Percentiles rank a stretch among this genome's conserved stretches.
Conservation (phyloP, 352 stramenopile genomes). For the Globisporangium parvum region DNA sequence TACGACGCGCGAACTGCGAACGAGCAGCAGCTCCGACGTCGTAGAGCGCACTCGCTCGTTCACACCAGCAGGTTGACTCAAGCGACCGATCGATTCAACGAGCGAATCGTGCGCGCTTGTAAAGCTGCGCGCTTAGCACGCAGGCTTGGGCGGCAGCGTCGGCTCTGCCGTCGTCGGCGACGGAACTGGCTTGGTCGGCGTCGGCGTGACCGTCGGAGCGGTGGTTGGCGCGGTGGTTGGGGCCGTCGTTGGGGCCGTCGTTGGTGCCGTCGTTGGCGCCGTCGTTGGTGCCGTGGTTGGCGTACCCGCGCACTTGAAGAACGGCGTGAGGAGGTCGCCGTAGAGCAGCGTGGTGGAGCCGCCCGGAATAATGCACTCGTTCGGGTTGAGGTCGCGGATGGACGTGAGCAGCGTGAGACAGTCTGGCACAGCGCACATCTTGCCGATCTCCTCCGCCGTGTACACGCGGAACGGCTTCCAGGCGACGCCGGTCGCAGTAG, state of each 20-base stretch:
- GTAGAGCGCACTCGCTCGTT: background rate
- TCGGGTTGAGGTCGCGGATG: background rate
- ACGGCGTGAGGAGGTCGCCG: slow-evolving; percentile 3
- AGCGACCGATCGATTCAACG: background rate
- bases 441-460: background rate
- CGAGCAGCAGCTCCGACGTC: too few species aligned
- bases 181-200: background rate
- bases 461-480: slow-evolving; percentile 5
- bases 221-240: background rate
- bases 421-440: background rate
- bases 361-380: slow-evolving; percentile 3
- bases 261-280: background rate
- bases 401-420: background rate
- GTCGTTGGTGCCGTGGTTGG: background rate
- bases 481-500: background rate
- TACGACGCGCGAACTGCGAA: too few species aligned
- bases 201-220: background rate
- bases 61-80: background rate
- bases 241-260: background rate
- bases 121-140: background rate
- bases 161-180: background rate
- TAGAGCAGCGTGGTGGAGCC: background rate
- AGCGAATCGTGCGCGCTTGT: background rate
- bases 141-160: background rate
- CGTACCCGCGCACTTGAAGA: slow-evolving; percentile 3